Conservation (phyloP, 2,329 filamentous ascomycete species). For the Sporothrix sp. region DNA sequence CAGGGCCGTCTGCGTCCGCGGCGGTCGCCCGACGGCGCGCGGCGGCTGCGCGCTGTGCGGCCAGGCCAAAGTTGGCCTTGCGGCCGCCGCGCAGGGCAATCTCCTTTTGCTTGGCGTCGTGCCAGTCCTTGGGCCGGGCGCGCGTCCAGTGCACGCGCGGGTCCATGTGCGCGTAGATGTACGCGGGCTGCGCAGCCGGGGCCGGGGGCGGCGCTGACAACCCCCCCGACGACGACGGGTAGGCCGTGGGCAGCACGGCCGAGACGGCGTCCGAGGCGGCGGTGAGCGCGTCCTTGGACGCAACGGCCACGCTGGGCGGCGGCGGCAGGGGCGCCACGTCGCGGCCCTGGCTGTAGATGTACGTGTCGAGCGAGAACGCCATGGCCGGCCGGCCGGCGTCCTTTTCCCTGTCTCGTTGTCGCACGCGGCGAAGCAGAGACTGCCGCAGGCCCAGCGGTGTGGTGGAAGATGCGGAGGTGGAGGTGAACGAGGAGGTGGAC, state of each 20-base stretch:
- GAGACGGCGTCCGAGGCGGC: background rate
- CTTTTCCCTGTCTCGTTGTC: background rate
- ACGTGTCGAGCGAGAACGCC: constrained; percentile 18
- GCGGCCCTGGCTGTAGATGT: constrained; percentile 22
- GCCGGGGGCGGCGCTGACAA: background rate
- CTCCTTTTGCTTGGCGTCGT: constrained; percentile 37
- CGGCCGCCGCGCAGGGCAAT: constrained; percentile 38
- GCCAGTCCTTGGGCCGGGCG: constrained; percentile 36
- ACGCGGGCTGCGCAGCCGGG: background rate
- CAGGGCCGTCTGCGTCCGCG: background rate
- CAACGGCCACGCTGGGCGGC: constrained; percentile 17
- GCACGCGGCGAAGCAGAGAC: background rate
- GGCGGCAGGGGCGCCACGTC: constrained; percentile 16
- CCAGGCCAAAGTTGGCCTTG: constrained; percentile 43
- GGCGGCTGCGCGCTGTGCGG: constrained; percentile 23
- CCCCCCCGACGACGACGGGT: background rate
- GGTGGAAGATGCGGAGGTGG: background rate
- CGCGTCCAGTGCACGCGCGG: constrained; percentile 40
- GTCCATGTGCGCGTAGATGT: constrained; percentile 36
- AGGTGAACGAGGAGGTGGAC: too few species aligned
- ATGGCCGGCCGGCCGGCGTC: background rate
- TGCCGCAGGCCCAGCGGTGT: background rate
- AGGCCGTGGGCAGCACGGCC: background rate
- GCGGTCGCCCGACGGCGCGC: constrained; percentile 22
- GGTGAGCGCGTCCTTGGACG: constrained; percentile 11